Conservation (phyloP, 1,139 yeast species). For the Hemisphaericaspora xylanilytica region DNA sequence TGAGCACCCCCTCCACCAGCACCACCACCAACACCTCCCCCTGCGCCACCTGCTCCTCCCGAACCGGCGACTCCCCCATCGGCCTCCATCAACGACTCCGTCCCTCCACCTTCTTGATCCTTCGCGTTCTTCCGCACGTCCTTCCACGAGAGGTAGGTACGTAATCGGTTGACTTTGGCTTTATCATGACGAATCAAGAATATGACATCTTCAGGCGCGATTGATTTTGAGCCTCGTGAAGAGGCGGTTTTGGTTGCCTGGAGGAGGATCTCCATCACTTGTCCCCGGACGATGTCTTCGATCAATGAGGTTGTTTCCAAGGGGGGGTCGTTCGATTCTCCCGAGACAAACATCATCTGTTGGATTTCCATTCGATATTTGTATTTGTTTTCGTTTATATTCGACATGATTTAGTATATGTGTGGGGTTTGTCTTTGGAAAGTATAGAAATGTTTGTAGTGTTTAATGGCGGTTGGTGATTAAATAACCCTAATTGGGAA, state of each 20-base stretch:
- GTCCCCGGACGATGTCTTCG: constrained; percentile 93
- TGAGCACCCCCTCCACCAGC: constrained; percentile 12
- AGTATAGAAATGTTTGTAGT: no score
- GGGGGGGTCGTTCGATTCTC: constrained; percentile 94
- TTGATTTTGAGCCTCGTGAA: constrained; percentile 76
- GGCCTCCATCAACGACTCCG: constrained; percentile 50
- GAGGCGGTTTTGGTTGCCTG: constrained; percentile 81
- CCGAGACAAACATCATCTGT: constrained; percentile 98
- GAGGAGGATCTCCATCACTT: constrained; percentile 82
- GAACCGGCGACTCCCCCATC: constrained; percentile 24
- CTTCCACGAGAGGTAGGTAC: constrained; percentile 94
- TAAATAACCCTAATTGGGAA: not conserved
- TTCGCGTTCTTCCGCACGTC: constrained; percentile 96
- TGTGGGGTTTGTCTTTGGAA: not conserved
- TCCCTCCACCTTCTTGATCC: constrained; percentile 87
- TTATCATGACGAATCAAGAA: constrained; percentile 89
- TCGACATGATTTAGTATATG: not conserved
- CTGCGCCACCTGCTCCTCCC: constrained; percentile 17
- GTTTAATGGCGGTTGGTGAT: not conserved
- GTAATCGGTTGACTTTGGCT: constrained; percentile 86
- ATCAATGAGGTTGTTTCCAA: constrained; percentile 84
- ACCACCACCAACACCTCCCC: constrained; percentile 21
- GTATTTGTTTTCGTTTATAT: constrained; percentile 46
- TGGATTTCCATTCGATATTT: constrained; percentile 83
- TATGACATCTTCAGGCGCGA: constrained; percentile 90